Evolutionary conservation across 2,329 filamentous ascomycete genomes (phyloP), one percentile per base, ranked within the genome.

Genomic region (Phaeosphaeria sp.): DNA sequence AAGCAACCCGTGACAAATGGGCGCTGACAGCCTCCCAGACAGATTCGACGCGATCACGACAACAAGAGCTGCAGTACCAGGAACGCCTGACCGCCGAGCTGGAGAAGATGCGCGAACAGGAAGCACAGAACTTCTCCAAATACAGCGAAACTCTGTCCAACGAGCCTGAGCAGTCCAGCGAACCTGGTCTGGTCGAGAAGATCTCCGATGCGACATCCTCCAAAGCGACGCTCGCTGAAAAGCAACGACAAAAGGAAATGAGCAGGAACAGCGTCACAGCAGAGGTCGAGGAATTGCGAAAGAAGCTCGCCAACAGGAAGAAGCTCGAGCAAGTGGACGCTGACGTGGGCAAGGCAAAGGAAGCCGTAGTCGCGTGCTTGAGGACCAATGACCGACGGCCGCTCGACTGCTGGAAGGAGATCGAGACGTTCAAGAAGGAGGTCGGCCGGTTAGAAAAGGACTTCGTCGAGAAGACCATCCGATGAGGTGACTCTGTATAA

Each of bases 401-500:
- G 75, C 82, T 97, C 74, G 91, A 97, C 82, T 98, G 94, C 85
- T 97, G 91, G 90, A 85, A 89, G 79, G 93, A 97, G 85, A 92
- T 97, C 22, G 90, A 96, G 81, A 84, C 83, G 20, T 98, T 98
- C 79, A 96, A 93, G 86, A 85, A 86, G 70, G 92, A 96, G 83
- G 93, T 98, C 50, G 87, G 90, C 67, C 88, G 87, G 81, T 78
- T 97, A 79, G 94, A 97, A 85, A 89, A 87, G 79, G 84, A 84
- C 23, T 98, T 96, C 87, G 92, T 97, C 36, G 90, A 96, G 74
- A 92, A 89, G 81, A 88, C 96, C 55, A 85, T 91, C 56, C 66
- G 78, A 67, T 82, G 67, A 75, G 51, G 25, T 15, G 44, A 21
- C 21, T 17, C 27, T 46, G 23, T 42, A 18, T 46, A 15, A 11